These are phyloP conservation scores for Gossypium schwendimanii DNA, from an alignment of 441 rosid species.

Conservation along the genomic window DNA sequence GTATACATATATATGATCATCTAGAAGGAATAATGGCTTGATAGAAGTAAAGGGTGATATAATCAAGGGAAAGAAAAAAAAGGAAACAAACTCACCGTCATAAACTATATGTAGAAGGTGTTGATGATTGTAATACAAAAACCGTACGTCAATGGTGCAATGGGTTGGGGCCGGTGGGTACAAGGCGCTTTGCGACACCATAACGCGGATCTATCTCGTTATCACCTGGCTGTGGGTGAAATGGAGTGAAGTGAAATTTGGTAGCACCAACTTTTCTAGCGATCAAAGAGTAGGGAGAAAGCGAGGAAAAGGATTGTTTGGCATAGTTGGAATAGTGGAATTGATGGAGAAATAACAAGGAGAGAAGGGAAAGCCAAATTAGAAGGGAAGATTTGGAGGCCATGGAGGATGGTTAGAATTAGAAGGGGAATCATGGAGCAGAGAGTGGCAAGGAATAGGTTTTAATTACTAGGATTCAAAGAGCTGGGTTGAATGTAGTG, in stretches of 20 bases:
- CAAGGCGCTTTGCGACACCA: conserved; percentile 80
- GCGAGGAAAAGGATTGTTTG: conserved; percentile 12
- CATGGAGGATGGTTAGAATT: conserved; percentile 38
- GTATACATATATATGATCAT: background rate
- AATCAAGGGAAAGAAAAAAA: background rate
- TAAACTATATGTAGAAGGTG: background rate
- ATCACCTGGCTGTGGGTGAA: conserved; percentile 19
- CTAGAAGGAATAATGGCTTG: background rate
- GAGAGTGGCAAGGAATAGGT: background rate
- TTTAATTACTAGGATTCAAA: background rate
- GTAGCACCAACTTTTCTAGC: conserved; percentile 45
- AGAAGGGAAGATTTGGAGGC: conserved; percentile 49
- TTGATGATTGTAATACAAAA: conserved; percentile 20
- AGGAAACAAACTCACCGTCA: background rate
- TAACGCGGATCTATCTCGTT: conserved; percentile 71
- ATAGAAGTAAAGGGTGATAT: background rate
- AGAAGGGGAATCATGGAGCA: conserved; percentile 49
- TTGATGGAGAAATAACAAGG: conserved; percentile 41
- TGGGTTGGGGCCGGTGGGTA: conserved; percentile 90
- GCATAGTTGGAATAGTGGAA: conserved; percentile 25
- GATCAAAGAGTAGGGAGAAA: conserved; percentile 16
- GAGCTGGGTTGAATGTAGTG: conserved; percentile 15
- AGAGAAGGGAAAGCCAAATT: conserved; percentile 44
- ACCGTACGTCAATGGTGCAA: conserved; percentile 54
- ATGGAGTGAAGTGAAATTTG: conserved; percentile 55